These are phyloP conservation scores for Citrullus mucosospermus DNA, from an alignment of 306 rosid species.

Conservation along the genomic window DNA sequence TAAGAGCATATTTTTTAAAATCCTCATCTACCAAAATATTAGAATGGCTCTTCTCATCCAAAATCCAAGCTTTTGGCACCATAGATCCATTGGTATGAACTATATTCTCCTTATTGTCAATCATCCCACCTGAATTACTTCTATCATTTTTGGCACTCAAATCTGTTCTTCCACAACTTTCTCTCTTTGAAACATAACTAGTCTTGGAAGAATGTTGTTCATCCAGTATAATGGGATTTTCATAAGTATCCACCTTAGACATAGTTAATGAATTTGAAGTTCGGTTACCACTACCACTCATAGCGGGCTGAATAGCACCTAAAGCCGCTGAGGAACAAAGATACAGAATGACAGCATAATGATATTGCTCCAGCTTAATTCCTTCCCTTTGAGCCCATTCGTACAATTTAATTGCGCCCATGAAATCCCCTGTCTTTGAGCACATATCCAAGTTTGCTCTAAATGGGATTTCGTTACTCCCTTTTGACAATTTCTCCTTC, in stretches of 20 bases:
- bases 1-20: constrained; percentile 50
- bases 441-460: constrained; percentile 56
- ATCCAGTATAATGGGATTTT: constrained; percentile 12
- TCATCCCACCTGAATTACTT: neutral
- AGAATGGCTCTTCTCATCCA: constrained; percentile 4
- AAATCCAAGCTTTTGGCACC: neutral
- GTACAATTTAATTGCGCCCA: constrained; percentile 55
- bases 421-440: constrained; percentile 68
- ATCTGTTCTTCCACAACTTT: constrained; percentile 12
- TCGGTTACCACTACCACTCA: constrained; percentile 59
- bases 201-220: neutral
- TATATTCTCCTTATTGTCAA: constrained; percentile 1
- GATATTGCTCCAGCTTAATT: constrained; percentile 44
- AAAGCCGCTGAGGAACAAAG: constrained; percentile 86
- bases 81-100: constrained; percentile 2
- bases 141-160: constrained; percentile 3
- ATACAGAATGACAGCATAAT: constrained; percentile 68
- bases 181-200: neutral
- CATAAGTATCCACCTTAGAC: constrained; percentile 14
- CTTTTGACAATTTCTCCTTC: constrained; percentile 24
- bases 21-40: constrained; percentile 48
- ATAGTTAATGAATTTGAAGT: constrained; percentile 26
- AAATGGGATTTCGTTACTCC: constrained; percentile 24
- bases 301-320: constrained; percentile 75
- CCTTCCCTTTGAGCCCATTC: constrained; percentile 47